Percentiles rank a stretch among this genome's conserved stretches.
These are phyloP conservation scores for Microbotryum lychnidis-dioicae DNA, from an alignment of 1,284 basidiomycete genomes.

Conservation along the genomic window DNA sequence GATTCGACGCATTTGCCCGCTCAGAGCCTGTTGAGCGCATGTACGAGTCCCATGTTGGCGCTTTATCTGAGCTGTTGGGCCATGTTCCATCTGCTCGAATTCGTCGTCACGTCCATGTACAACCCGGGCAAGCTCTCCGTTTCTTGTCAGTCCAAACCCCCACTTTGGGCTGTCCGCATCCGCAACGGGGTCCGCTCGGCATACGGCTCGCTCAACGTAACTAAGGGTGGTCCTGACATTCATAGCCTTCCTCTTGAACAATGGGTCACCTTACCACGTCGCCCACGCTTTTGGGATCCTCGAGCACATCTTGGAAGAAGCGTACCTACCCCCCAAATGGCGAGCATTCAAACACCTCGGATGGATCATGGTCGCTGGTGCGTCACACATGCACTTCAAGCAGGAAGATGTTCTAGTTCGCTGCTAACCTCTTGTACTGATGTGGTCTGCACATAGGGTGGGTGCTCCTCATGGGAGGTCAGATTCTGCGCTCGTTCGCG, in stretches of 20 bases:
- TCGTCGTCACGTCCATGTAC: conserved; percentile 90
- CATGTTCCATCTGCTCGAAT: conserved; percentile 87
- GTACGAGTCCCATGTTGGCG: conserved; percentile 61
- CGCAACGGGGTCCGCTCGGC: too few relatives aligned
- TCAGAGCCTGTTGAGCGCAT: conserved; percentile 7
- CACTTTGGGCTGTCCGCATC: not conserved
- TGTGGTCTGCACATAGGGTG: conserved; percentile 48
- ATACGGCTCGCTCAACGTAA: too few relatives aligned
- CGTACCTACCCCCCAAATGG: conserved; percentile 22
- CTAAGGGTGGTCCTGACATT: not conserved
- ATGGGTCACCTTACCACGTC: conserved; percentile 73
- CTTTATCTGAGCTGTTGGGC: conserved; percentile 74
- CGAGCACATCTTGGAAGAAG: conserved; percentile 62
- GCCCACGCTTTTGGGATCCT: conserved; percentile 69
- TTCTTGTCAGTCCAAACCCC: conserved; percentile 60
- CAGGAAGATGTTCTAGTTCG: not conserved
- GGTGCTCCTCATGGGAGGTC: conserved; percentile 58
- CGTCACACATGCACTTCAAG: not conserved
- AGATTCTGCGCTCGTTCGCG: conserved; percentile 70
- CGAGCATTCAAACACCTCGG: conserved; percentile 29
- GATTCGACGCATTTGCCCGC: not conserved
- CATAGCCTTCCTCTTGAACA: conserved; percentile 86
- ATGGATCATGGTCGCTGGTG: conserved; percentile 26
- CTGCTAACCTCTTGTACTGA: not conserved
- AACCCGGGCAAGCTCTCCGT: conserved; percentile 85